phyloP scores from a whole-genome alignment of 202 grass and related monocot species.

The Panicum virgatum region DNA sequence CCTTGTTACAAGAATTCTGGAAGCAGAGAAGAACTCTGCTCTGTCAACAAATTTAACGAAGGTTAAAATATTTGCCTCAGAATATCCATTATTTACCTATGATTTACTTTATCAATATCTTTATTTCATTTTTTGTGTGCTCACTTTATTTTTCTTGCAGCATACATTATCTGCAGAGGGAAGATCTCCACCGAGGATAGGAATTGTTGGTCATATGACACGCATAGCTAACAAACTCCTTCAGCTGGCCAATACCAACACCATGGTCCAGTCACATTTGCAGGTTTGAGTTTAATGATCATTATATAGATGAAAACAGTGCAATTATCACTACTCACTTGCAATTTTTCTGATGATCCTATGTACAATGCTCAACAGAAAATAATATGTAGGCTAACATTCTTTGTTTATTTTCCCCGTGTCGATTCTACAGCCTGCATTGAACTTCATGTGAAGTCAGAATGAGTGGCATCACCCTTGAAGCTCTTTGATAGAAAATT shows the following conservation, averaged over 20 bases:
- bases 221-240: conserved; percentile 88
- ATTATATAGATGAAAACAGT: conserved; percentile 25
- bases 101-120: background rate
- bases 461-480: conserved; percentile 1
- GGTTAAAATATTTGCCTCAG: conserved; percentile 39
- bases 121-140: conserved; percentile 6
- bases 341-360: background rate
- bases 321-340: background rate
- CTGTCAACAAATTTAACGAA: conserved; percentile 64
- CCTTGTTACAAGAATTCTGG: conserved; percentile 80
- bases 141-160: conserved; percentile 51
- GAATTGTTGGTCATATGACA: conserved; percentile 82
- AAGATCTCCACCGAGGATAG: conserved; percentile 68
- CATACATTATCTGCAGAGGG: conserved; percentile 62
- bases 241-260: conserved; percentile 68
- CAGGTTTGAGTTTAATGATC: conserved; percentile 55
- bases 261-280: conserved; percentile 66
- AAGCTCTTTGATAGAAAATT: background rate
- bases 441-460: conserved; percentile 7
- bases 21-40: conserved; percentile 71
- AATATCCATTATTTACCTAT: conserved; percentile 3
- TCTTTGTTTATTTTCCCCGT: background rate
- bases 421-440: conserved; percentile 9
- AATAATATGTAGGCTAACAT: background rate
- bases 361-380: background rate